Evolutionary conservation across 2,329 filamentous ascomycete species (phyloP), one percentile per base, ranked within the genome.

Genomic region (Ophiostoma sp.): DNA sequence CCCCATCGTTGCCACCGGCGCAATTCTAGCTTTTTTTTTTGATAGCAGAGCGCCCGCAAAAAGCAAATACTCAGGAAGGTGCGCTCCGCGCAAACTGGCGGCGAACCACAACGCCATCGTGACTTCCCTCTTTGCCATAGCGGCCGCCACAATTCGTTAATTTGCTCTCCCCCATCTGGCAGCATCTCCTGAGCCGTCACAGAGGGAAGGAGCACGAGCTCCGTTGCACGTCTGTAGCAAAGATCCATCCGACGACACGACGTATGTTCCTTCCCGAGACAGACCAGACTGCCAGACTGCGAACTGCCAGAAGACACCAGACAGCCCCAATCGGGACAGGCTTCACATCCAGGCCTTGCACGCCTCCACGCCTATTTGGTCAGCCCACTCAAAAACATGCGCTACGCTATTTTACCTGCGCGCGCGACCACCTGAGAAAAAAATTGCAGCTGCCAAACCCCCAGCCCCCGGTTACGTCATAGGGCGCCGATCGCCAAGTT

Each of bases 401-500:
- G 45, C 66, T 52, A 52, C 45, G 28, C 42, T 36, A 55, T 22
- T 52, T 52, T 69, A 22, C 64, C 64, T 50, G 42, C 64, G 39
- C 39, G 64, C 42, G 42, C 64, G 25, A 68, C 64, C 64, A 50
- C 64, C 39, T 50, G 25, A 36, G 28, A 15, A 55, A 69, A 55
- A 55, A 69, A 45, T 48, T 61, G 50, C 71, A 42, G 19, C 33
- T 25, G 50, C 25, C 39, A 69, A n/a, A 42, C 66, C 64, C 66
- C 64, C 52, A 31, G 42, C 36, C 22, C 64, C 69, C 48, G 52
- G 73, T 71, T 74, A 76, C 75, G 75, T 76, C 75, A 76, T 76
- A 74, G 73, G 69, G 42, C 17, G 69, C 31, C 57, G 68, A 69
- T 74, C 74, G 57, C 74, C 74, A 72, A 59, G 59, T 59, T 71